Evolutionary conservation across 192 early-diverging fungal species (phyloP), one percentile per base, ranked within the genome.

Genomic region (Linnemannia hyalina): DNA sequence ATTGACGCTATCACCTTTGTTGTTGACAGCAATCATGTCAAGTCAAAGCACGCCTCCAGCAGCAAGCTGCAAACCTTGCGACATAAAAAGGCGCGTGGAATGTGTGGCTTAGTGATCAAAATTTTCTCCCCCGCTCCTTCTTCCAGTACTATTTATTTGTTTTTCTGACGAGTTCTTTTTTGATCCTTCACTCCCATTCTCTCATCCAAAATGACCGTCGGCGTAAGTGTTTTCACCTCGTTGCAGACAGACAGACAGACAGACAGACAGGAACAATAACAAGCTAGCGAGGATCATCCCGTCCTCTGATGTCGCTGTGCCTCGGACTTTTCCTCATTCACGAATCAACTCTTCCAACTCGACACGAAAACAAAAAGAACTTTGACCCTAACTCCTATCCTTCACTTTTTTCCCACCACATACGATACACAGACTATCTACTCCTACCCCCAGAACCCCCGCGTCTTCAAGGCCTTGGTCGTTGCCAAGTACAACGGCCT

Each of bases 401-500:
- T 72, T 15, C n/a, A 6, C 29, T 23, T 71, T 47, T 54, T 38
- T n/a, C 44, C 29, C 42, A 26, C 60, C 54, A 26, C 9, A 54
- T 57, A 11, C 29, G 23, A 65, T 9, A 9, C 32, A 55, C 84
- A 91, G 89, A 92, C 88, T 80, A 91, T 94, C 84, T 89, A 89
- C 85, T 81, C 90, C 44, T 91, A 96, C 89, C 93, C 94, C 77
- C 88, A 93, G 85, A 96, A 95, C 92, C 90, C 92, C 73, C 93
- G 95, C 74, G 92, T 93, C 78, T 90, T 88, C 88, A 91, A 93
- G 88, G 90, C 91, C 81, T 77, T 85, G 44, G 90, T 94, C 89
- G 91, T 91, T 57, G 97, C 96, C 88, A 91, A 94, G 82, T 95
- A 95, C 88, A 94, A 94, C 85, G 93, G 92, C 85, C 77, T 96